Conservation (phyloP, 805 yeast genomes). For the Wickerhamiella australiensis region DNA sequence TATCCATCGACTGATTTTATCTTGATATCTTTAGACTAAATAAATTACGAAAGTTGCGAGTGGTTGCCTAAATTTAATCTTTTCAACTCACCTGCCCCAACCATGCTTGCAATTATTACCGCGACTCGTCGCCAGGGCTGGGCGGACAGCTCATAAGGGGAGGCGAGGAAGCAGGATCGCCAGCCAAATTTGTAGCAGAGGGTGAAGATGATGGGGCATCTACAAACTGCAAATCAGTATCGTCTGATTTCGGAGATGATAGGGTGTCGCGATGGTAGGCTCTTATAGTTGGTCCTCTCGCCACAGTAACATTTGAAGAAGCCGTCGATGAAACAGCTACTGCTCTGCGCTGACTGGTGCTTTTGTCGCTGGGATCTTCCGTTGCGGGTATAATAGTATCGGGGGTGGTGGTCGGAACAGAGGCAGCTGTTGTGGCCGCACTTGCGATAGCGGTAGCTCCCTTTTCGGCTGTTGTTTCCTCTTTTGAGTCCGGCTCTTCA, state of each 20-base stretch:
- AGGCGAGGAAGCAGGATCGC: constrained; percentile 7
- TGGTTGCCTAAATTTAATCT: background rate
- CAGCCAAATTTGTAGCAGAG: background rate
- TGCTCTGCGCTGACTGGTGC: background rate
- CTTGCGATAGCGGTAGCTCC: background rate
- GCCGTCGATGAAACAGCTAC: constrained; percentile 9
- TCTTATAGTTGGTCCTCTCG: constrained; percentile 3
- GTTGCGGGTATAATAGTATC: background rate
- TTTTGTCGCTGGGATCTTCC: background rate
- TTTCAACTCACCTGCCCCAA: background rate
- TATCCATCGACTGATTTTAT: background rate
- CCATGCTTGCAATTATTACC: background rate
- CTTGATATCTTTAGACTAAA: background rate
- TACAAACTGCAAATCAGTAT: constrained; percentile 8
- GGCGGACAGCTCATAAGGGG: constrained; percentile 22
- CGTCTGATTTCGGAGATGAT: constrained; percentile 5
- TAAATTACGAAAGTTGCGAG: constrained; percentile 1
- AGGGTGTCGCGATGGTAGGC: constrained; percentile 6
- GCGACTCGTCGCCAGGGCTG: constrained; percentile 18
- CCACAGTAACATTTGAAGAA: constrained; percentile 6
- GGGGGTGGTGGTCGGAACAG: background rate
- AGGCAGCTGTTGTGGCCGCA: background rate
- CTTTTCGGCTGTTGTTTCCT: background rate
- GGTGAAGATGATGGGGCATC: constrained; percentile 7
- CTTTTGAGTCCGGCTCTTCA: background rate